Base-by-base conservation (phyloP, 148 eudicot genomes). In the Fagopyrum tataricum region DNA sequence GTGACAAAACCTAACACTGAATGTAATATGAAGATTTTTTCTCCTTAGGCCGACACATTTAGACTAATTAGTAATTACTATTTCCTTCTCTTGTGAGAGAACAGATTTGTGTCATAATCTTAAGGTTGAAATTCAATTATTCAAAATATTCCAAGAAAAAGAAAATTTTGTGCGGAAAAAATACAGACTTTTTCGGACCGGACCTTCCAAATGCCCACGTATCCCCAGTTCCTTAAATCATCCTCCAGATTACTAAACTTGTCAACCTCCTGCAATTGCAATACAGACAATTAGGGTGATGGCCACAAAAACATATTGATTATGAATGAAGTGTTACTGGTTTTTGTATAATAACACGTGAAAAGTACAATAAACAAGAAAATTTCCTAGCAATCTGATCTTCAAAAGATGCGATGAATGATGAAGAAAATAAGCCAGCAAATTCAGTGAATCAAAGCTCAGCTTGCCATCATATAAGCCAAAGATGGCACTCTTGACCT, bases 171-270 rank as follows among this genome's bases (percentile, higher is more conserved):
- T n/a, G n/a, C n/a, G n/a, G n/a, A n/a, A n/a, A n/a, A n/a, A n/a
- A n/a, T n/a, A n/a, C n/a, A n/a, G n/a, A n/a, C n/a, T n/a, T 64
- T 13, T 64, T 64, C 4, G 44, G n/a, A n/a, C n/a, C 10, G 66
- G 48, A 94, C 98, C 98, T 91, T 95, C 98, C 98, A 95, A 71
- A 84, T 84, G 76, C 98, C 97, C 58, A 49, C 80, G 82, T 95
- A 95, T 77, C 98, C 98, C 74, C 78, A 90, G 70, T 52, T 76
- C 79, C 81, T 89, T 72, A 95, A 85, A 44, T 82, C 90, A 71
- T 86, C 89, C 80, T 88, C 89, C 46, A 95, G 76, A 23, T 91
- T 97, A 59, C 80, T 84, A 73, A 95, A 95, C 78, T 80, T 91
- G 82, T 95, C 98, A 76, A 91, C 96, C 88, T 95, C 98, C 98